phyloP scores from a whole-genome alignment of 2,329 filamentous ascomycete genomes.

The Akanthomyces dipterigenus region DNA sequence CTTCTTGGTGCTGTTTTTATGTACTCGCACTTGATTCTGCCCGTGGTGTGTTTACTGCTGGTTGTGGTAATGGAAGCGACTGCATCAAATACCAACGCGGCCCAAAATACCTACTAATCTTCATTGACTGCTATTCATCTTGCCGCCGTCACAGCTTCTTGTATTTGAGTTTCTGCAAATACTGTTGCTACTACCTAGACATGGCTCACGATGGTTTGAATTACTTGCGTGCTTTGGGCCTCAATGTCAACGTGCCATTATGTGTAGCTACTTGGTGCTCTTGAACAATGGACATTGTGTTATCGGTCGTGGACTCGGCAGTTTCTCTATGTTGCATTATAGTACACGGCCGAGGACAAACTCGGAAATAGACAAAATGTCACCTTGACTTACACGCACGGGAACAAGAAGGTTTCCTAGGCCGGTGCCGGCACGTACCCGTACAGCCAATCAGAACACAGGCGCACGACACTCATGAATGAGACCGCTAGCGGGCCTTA shows the following conservation, averaged over 20 bases:
- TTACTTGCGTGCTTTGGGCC: no score
- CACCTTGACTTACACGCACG: not conserved
- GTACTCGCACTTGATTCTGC: not conserved
- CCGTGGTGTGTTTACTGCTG: not conserved
- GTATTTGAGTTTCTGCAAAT: no score
- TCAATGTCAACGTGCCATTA: not conserved
- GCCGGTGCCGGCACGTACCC: not conserved
- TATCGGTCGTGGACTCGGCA: not conserved
- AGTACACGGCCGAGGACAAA: not conserved
- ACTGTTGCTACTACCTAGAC: no score
- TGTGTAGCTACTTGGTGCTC: not conserved
- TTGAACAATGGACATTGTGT: not conserved
- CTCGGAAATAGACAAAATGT: not conserved
- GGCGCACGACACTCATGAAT: no score
- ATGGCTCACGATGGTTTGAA: no score
- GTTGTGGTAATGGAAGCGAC: not conserved
- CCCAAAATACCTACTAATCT: not conserved
- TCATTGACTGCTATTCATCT: not conserved
- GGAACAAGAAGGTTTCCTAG: not conserved
- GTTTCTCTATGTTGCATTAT: not conserved
- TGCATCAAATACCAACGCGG: not conserved
- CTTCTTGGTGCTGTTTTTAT: not conserved
- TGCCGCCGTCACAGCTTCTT: no score
- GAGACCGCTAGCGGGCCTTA: no score
- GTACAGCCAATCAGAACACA: not conserved